Base-by-base conservation (phyloP, 2,329 filamentous ascomycete genomes). In the Lomentospora prolificans region DNA sequence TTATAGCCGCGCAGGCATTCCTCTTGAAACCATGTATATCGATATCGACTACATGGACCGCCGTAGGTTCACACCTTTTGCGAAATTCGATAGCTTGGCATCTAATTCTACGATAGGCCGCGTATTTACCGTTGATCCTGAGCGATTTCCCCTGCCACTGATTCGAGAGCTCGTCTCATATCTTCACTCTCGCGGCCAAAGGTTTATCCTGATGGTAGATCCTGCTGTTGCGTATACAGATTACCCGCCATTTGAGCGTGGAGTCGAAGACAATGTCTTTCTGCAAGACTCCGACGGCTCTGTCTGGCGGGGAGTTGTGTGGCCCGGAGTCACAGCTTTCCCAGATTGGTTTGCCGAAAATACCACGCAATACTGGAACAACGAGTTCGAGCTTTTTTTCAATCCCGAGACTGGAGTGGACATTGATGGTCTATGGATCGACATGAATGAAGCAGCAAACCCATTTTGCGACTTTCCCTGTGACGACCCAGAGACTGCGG, bases 161-260 rank as follows among this genome's bases (percentile, higher is more conserved):
- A 78, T 90, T 74, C 82, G 80, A 39, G 76, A 85, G 61, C 69
- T 90, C 7, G 82, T 87, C 28, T 72, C 77, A 41, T 80, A 87
- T 48, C 76, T 92, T 0, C 87, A 90, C 64, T 66, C 70, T 2
- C 76, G 83, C 57, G 69, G 86, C 51, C 86, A 89, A 66, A 78
- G 86, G 53, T 89, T 88, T 61, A 76, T 89, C 44, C 72, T 91
- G 55, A 92, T 92, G 82, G 85, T 92, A 2, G 88, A 94, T 63
- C 85, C 85, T 4, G 82, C 82, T 2, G 75, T 80, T 33, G 75
- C 77, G 8, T 79, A 77, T 56, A 69, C 72, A 44, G 74, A 81
- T 59, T 75, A 72, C 57, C 66, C 69, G 0, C 60, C 73, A 2
- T 65, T 75, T n/a, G 63, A 70, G 6, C 66, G 70, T 9, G 75